Conservation (phyloP, 768 basidiomycete species). For the Phylloporus sp. region DNA sequence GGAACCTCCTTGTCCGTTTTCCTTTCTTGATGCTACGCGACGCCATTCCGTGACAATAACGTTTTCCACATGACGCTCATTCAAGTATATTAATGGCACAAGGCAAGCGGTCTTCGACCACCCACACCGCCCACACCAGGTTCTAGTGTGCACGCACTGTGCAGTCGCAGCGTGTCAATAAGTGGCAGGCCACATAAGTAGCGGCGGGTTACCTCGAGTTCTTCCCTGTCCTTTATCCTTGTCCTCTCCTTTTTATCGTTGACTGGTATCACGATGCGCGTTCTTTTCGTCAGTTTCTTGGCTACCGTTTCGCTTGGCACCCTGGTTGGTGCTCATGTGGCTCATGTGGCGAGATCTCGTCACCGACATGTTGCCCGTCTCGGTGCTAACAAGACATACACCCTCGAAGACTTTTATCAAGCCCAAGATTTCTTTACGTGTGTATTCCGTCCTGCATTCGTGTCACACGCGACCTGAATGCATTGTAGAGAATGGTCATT, state of each 20-base stretch:
- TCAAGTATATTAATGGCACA: conserved; percentile 18
- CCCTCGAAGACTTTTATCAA: conserved; percentile 36
- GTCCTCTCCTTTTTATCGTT: conserved; percentile 8
- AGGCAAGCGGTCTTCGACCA: conserved; percentile 7
- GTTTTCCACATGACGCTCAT: conserved; percentile 1
- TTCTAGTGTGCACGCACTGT: not conserved
- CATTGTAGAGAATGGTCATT: conserved; percentile 61
- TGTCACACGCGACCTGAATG: not conserved
- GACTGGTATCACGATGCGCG: conserved; percentile 26
- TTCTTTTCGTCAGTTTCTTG: conserved; percentile 31
- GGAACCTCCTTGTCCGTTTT: not conserved
- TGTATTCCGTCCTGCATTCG: conserved; percentile 11
- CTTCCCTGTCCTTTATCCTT: not conserved
- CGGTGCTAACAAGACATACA: conserved; percentile 29
- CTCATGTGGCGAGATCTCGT: conserved; percentile 24
- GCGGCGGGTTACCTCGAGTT: not conserved
- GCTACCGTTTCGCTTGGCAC: conserved; percentile 31
- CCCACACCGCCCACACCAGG: not conserved
- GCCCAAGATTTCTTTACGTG: conserved; percentile 62
- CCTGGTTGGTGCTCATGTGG: conserved; percentile 34
- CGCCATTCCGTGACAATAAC: conserved; percentile 10
- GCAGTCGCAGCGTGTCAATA: conserved; percentile 1
- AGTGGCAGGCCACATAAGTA: conserved; percentile 4
- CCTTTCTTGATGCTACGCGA: not conserved
- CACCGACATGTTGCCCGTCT: conserved; percentile 24